Evolutionary conservation across 768 basidiomycete species (phyloP).

Genomic region (Lactifluus pinguis): DNA sequence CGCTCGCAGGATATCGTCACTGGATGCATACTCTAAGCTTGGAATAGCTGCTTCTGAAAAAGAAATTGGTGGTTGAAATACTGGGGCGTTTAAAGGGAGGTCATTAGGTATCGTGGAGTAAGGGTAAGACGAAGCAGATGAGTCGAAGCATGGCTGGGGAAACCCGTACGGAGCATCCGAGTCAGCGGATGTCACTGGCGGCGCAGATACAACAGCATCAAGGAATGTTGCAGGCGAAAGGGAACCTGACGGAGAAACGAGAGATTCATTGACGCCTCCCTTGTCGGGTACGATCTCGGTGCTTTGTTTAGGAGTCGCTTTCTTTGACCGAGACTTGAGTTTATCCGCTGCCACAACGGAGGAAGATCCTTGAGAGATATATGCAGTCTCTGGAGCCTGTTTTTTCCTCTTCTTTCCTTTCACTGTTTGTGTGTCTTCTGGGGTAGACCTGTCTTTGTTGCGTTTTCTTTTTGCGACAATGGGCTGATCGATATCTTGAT

Average conservation of each 20-base stretch:
- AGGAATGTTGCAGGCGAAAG: slow-evolving; percentile 41
- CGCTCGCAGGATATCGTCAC: slow-evolving; percentile 65
- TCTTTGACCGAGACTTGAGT: slow-evolving; percentile 21
- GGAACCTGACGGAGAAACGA: slow-evolving; percentile 1
- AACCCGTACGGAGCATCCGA: slow-evolving; percentile 23
- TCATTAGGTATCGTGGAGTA: not conserved
- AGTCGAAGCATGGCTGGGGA: slow-evolving; percentile 17
- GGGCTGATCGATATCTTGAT: slow-evolving; percentile 18
- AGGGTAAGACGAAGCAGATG: slow-evolving; percentile 13
- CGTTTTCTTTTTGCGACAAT: slow-evolving; percentile 29
- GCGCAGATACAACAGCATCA: slow-evolving; percentile 57
- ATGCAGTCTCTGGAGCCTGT: slow-evolving; percentile 11
- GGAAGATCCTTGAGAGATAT: not conserved
- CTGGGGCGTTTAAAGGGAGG: not conserved
- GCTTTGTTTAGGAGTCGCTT: slow-evolving; percentile 23
- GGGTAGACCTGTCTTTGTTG: slow-evolving; percentile 22
- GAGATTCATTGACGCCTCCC: slow-evolving; percentile 3
- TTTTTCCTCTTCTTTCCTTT: slow-evolving; percentile 31
- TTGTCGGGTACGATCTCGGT: not conserved
- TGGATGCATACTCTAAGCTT: slow-evolving; percentile 42
- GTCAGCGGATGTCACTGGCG: slow-evolving; percentile 36
- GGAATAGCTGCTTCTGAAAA: slow-evolving; percentile 20
- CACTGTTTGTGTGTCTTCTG: not conserved
- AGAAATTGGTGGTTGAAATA: slow-evolving; percentile 30
- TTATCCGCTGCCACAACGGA: not conserved